Base-by-base conservation (phyloP, 176 grass and related monocot genomes). In the Urochloa ruziziensis region DNA sequence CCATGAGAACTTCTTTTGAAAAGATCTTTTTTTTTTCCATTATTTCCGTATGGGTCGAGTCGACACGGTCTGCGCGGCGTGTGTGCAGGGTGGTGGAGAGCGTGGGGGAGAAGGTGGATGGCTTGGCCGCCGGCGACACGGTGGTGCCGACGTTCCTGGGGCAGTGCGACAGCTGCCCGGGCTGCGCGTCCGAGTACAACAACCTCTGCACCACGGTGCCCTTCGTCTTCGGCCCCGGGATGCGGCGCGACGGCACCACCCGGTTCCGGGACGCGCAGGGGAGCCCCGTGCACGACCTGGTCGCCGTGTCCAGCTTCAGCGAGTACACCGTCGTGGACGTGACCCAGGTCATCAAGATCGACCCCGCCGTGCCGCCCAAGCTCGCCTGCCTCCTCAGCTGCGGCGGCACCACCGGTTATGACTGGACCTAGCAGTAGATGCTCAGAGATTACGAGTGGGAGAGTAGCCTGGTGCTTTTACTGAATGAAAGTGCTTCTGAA, bases 261-360 rank as follows among this genome's bases (percentile, higher is more conserved):
- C 30, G 95, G 56, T 91, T 97, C 75, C 35, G 81, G 56, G 92
- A 94, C 84, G 52, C 40, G 7, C 40, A 86, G 10, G 90, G 94
- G 23, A 82, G 4, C 8, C 76, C 83, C 35, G 37, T 97, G 7
- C 42, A 92, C 81, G 68, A 92, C 81, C 60, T 83, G 63, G 29
- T 97, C 28, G 61, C 64, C 56, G 61, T 91, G 1, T 91, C 95
- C 64, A 97, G 92, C 91, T 97, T 93, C 87, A 80, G 74, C 78
- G 70, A 97, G 82, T 92, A 97, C 90, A 92, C 90, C 32, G 95
- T 97, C 69, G 88, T 94, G 14, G 95, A 97, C 85, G 44, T 83
- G 8, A 83, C 67, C 37, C 80, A 86, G 65, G 66, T 97, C 76
- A 80, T 82, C 70, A 92, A 83, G 92, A 43, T 94, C 51, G 60